Percentiles rank a stretch among this genome's conserved stretches.
phyloP scores from a whole-genome alignment of 2,329 filamentous ascomycete species.

The Xylaria sp. region DNA sequence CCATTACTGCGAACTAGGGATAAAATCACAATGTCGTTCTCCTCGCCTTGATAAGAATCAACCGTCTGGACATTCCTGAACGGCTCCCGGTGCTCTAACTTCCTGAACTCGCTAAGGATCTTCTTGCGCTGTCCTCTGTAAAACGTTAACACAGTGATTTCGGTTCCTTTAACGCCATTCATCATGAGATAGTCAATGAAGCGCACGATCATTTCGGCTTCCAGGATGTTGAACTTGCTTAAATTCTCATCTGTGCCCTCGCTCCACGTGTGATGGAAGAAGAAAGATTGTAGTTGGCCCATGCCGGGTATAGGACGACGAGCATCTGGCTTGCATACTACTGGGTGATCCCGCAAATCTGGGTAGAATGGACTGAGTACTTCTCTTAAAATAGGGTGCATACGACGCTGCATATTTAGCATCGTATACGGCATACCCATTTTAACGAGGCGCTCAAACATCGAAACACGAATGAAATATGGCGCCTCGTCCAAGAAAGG shows the following conservation, averaged over 20 bases:
- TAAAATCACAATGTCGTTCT: slow-evolving; percentile 84
- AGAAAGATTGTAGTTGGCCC: slow-evolving; percentile 52
- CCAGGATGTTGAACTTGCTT: slow-evolving; percentile 75
- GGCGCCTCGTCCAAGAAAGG: slow-evolving; percentile 67
- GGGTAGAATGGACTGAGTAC: slow-evolving; percentile 63
- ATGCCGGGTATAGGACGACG: slow-evolving; percentile 60
- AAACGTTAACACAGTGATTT: slow-evolving; percentile 86
- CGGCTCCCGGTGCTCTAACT: slow-evolving; percentile 45
- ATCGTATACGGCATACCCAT: slow-evolving; percentile 72
- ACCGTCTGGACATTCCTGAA: slow-evolving; percentile 78
- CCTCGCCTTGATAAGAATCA: slow-evolving; percentile 90
- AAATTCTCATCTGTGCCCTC: slow-evolving; percentile 72
- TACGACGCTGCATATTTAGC: slow-evolving; percentile 74
- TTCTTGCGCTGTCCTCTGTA: slow-evolving; percentile 84
- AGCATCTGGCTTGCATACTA: slow-evolving; percentile 50
- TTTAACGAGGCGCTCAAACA: slow-evolving; percentile 82
- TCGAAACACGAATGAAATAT: slow-evolving; percentile 76
- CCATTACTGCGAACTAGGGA: slow-evolving; percentile 81
- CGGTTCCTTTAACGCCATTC: slow-evolving; percentile 68
- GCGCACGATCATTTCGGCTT: slow-evolving; percentile 79
- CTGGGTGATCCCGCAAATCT: slow-evolving; percentile 56
- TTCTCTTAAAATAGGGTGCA: slow-evolving; percentile 59
- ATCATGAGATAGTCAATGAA: slow-evolving; percentile 78
- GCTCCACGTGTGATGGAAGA: slow-evolving; percentile 68
- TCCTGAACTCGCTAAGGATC: slow-evolving; percentile 63